Evolutionary conservation across 495 filamentous ascomycete species (phyloP).

Genomic region (Penicillium alfredii): DNA sequence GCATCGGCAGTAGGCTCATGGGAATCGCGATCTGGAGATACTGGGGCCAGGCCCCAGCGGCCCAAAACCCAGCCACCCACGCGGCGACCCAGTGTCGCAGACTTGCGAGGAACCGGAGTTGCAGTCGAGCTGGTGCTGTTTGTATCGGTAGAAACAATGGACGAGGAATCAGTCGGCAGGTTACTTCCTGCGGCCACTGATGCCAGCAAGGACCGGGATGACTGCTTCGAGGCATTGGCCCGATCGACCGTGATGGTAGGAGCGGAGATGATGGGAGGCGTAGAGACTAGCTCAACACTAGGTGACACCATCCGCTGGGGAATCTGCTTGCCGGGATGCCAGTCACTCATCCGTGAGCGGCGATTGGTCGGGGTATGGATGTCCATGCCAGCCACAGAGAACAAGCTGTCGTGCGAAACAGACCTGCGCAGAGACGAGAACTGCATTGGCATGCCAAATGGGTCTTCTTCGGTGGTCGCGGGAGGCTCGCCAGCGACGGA

Average conservation of each 20-base stretch:
- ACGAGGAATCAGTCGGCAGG: constrained; percentile 13
- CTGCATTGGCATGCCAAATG: constrained; percentile 13
- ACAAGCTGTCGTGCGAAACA: constrained; percentile 46
- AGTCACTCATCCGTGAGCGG: constrained; percentile 30
- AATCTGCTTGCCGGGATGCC: constrained; percentile 25
- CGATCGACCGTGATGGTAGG: constrained; percentile 38
- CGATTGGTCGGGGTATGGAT: constrained; percentile 40
- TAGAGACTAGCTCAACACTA: constrained; percentile 30
- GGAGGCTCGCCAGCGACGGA: constrained; percentile 1
- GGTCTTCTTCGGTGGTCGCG: constrained; percentile 5
- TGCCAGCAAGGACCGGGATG: constrained; percentile 34
- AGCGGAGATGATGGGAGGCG: constrained; percentile 40
- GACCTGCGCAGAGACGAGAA: constrained; percentile 32
- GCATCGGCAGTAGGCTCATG: constrained; percentile 14
- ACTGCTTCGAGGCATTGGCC: constrained; percentile 20
- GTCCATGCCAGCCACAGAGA: constrained; percentile 48
- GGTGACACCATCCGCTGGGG: constrained; percentile 36
- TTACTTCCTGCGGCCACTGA: constrained; percentile 30
- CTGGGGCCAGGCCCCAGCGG: constrained; percentile 46
- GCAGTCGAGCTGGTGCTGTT: constrained; percentile 22
- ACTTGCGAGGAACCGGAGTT: constrained; percentile 17
- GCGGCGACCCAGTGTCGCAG: constrained; percentile 36
- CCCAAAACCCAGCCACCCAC: constrained; percentile 53
- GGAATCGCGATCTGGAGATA: constrained; percentile 17
- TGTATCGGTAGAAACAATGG: constrained; percentile 20